Evolutionary conservation across 2,329 filamentous ascomycete genomes (phyloP), one percentile per base, ranked within the genome.

Genomic region (Aspergillus neoniger): DNA sequence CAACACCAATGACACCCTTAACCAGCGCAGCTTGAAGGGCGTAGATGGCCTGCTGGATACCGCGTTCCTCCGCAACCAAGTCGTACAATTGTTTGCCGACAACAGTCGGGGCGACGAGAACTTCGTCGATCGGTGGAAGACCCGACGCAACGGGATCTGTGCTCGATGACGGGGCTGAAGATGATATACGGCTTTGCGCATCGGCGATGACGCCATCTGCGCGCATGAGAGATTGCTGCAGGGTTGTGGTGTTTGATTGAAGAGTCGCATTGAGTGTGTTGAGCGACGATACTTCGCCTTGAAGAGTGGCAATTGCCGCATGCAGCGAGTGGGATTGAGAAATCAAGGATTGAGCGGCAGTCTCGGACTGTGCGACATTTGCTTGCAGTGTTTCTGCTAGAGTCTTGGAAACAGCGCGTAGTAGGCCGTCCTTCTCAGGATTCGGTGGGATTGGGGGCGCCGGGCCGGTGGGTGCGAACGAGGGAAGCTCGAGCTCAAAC

Each of bases 71-170:
- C 1, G 92, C 92, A 28, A 93, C 91, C 2, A 96, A 82, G 51
- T 88, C 88, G 76, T 98, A 99, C 21, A 99, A 80, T 80, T 99
- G 95, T 66, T 94, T 93, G 0, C 91, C 91, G 4, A 97, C 95
- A 1, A 97, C 89, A 0, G 92, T 97, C 0, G 94, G 92, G 3
- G 93, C 92, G n/a, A 97, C 91, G 2, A 99, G 82, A 36, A 98
- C 84, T 62, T 96, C 92, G 74, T 99, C 95, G 52, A 98, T 89
- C 51, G 88, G 86, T 0, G 93, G 92, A 1, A 88, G 84, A 10
- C 78, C 79, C 65, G 64, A 65, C 57, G 64, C 15, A 43, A 54
- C 65, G 66, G 63, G 66, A 43, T 84, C 83, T 55, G 19, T 12
- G 65, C 38, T 60, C 60, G 59, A 49, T 57, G 68, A 59, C 1